Evolutionary conservation across 176 grass and related monocot species (phyloP), one percentile per base, ranked within the genome.

Genomic region (Microstegium vimineum): DNA sequence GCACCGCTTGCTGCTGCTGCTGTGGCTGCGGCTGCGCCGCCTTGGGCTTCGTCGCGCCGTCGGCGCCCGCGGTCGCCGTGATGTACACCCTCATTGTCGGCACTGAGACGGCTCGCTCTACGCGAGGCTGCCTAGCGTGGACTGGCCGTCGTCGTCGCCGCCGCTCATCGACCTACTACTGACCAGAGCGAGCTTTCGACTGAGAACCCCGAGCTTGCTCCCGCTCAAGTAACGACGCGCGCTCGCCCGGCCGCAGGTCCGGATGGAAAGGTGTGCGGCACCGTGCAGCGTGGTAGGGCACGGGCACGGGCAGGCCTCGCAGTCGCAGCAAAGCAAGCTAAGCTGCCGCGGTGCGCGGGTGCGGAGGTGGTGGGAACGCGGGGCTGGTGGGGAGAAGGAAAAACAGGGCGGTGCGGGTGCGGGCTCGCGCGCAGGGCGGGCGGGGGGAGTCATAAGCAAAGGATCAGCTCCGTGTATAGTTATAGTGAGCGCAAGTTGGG

Each of bases 61-160:
- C 86, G 12, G 31, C 71, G 17, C 25, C 67, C 3, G 68, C 40
- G 0, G 7, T 12, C 20, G 85, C 69, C 73, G 84, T 69, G 89
- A 90, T 90, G 87, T 88, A 82, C 30, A 82, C 67, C 81, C 87
- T 92, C 88, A 93, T 94, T 90, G 57, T 26, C 59, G 54, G 20
- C 16, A 22, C 4, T 10, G 54, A 57, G 0, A 3, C 28, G 5
- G 0, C 23, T 33, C n/a, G 46, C 66, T 40, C 16, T 47, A 15
- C 27, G 30, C 25, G 37, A 37, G 35, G 23, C 49, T 38, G 66
- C 15, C 18, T 10, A 23, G 30, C 20, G 45, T 30, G 10, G 69
- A 18, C 61, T 30, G 62, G 22, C n/a, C 25, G 57, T 23, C 52
- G 45, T n/a, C 51, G 18, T 2, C 18, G 57, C 22, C 10, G 72